phyloP scores from a whole-genome alignment of 176 grass and related monocot species.

The Calamus simplicifolius region DNA sequence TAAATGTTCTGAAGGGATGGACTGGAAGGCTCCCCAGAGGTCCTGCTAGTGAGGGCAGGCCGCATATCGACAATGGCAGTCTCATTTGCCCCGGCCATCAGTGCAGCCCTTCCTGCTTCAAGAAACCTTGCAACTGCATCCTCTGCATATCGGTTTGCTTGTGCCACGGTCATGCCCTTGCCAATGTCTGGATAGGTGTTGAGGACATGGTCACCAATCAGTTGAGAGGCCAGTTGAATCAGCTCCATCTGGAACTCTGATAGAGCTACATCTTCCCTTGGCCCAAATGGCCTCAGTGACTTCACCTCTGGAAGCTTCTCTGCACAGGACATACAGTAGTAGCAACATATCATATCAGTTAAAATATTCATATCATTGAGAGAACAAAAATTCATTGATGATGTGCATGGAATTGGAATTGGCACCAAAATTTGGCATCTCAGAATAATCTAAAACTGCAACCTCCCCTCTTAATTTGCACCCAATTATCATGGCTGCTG shows the following conservation, averaged over 20 bases:
- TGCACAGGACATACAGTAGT: not conserved
- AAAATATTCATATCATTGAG: not conserved
- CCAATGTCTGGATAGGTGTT: constrained; percentile 5
- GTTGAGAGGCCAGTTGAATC: constrained; percentile 24
- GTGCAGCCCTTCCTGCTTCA: too few species aligned
- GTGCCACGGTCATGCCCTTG: constrained; percentile 10
- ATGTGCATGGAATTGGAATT: too few species aligned
- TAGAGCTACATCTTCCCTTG: constrained; percentile 11
- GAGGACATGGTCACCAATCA: constrained; percentile 11
- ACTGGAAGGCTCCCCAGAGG: too few species aligned
- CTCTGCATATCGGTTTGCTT: constrained; percentile 15
- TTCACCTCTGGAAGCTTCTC: constrained; percentile 22
- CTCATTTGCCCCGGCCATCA: too few species aligned
- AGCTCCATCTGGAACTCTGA: constrained; percentile 22
- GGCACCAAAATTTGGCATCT: too few species aligned
- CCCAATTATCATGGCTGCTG: too few species aligned
- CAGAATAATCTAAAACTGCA: too few species aligned
- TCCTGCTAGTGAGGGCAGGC: too few species aligned
- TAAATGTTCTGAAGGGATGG: too few species aligned
- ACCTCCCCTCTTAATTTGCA: too few species aligned
- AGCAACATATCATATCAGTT: not conserved
- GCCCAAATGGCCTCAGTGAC: constrained; percentile 14
- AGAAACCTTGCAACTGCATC: constrained; percentile 10
- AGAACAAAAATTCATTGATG: not conserved
- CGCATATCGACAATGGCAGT: too few species aligned